Percentiles rank a stretch among this genome's conserved stretches.
Conservation (phyloP, 164 flowering plant genomes). For the Santalum album region DNA sequence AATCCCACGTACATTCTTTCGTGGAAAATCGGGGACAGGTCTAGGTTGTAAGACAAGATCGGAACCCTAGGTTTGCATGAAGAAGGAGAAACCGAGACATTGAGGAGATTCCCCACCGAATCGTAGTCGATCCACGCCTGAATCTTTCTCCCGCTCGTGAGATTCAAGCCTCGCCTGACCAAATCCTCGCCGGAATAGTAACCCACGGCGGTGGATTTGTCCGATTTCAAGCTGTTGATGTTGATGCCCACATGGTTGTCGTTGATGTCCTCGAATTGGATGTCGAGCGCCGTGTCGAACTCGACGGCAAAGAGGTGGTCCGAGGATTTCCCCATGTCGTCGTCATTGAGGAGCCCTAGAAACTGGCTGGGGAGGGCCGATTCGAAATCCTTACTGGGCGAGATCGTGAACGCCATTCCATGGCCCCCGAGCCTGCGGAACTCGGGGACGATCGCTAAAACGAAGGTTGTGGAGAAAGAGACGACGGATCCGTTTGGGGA, state of each 20-base stretch:
- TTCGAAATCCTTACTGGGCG: slow-evolving; percentile 11
- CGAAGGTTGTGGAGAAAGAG: slow-evolving; percentile 32
- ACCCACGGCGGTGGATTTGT: slow-evolving; percentile 11
- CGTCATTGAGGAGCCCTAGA: slow-evolving; percentile 21
- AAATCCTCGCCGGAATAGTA: slow-evolving; percentile 8
- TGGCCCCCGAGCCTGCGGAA: slow-evolving; percentile 22
- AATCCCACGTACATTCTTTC: slow-evolving; percentile 28
- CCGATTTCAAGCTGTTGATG: slow-evolving; percentile 18
- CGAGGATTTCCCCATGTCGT: slow-evolving; percentile 11
- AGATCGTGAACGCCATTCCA: slow-evolving; percentile 27
- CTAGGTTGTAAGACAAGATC: slow-evolving; percentile 10
- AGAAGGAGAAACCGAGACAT: slow-evolving; percentile 18
- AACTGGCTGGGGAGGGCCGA: slow-evolving; percentile 18
- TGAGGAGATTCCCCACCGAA: background rate
- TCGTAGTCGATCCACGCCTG: slow-evolving; percentile 1
- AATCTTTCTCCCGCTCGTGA: slow-evolving; percentile 12
- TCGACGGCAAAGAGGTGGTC: slow-evolving; percentile 32
- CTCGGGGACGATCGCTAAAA: slow-evolving; percentile 21
- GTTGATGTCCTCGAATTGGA: slow-evolving; percentile 20
- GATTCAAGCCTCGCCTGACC: slow-evolving; percentile 9
- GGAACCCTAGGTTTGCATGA: slow-evolving; percentile 20
- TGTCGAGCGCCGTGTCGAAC: slow-evolving; percentile 20
- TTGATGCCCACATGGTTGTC: slow-evolving; percentile 29
- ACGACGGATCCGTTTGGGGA: slow-evolving; percentile 8
- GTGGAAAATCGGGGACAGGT: slow-evolving; percentile 17